Percentiles rank a stretch among this genome's conserved stretches.
Evolutionary conservation across 179 eudicot genomes (phyloP).

Genomic region (Silene noctiflora): DNA sequence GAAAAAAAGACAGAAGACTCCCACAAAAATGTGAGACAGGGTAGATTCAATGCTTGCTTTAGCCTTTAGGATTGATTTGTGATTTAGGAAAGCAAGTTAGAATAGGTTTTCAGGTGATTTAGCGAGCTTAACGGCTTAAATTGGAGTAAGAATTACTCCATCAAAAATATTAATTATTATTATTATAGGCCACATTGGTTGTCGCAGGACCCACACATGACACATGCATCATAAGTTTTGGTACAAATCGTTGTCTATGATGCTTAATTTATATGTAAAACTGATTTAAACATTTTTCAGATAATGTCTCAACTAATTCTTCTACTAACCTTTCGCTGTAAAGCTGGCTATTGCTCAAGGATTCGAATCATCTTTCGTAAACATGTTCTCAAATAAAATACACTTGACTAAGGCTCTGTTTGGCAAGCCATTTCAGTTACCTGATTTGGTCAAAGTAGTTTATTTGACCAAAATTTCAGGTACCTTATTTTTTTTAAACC

Average conservation of each 20-base stretch:
- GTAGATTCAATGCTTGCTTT: too few relatives aligned
- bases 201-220: slow-evolving; percentile 1
- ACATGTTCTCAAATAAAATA: not conserved
- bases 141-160: not conserved
- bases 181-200: not conserved
- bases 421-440: too few relatives aligned
- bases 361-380: slow-evolving; percentile 6
- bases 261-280: not conserved
- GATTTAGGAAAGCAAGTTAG: too few relatives aligned
- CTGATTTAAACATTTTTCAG: not conserved
- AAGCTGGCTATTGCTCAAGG: slow-evolving; percentile 9
- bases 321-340: not conserved
- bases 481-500: too few relatives aligned
- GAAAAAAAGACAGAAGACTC: too few relatives aligned
- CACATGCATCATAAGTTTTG: not conserved
- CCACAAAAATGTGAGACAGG: too few relatives aligned
- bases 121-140: not conserved
- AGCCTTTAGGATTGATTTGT: too few relatives aligned
- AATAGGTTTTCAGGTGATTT: not conserved
- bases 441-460: too few relatives aligned
- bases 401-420: too few relatives aligned
- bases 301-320: not conserved
- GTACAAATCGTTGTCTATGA: slow-evolving; percentile 18
- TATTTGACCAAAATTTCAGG: too few relatives aligned
- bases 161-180: too few relatives aligned